These are phyloP conservation scores for Eleusine coracana DNA, from an alignment of 176 grass and related monocot species.

Conservation along the genomic window DNA sequence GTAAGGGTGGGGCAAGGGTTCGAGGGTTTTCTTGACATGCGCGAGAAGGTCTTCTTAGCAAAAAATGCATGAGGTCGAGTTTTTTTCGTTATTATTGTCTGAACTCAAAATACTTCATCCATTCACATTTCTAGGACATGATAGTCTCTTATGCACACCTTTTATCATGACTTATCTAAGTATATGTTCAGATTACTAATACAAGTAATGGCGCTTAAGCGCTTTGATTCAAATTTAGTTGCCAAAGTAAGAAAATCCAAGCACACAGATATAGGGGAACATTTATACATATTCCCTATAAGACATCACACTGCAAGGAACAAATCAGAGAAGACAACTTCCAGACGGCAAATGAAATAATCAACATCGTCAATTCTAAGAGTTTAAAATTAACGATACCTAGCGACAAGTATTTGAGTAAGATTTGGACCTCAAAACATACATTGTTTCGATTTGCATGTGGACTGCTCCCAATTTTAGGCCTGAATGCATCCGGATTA, in stretches of 20 bases:
- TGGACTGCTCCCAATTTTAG: constrained; percentile 95
- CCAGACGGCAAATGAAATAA: neutral
- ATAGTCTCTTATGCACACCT: neutral
- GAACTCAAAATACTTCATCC: constrained; percentile 17
- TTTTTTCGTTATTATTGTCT: constrained; percentile 16
- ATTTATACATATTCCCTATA: neutral
- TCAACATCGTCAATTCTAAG: constrained; percentile 11
- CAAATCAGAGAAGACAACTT: neutral
- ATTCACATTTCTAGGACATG: neutral
- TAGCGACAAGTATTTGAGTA: constrained; percentile 8
- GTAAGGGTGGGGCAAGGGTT: no score
- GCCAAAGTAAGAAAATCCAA: neutral
- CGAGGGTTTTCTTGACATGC: no score
- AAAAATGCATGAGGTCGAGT: no score
- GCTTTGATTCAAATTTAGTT: constrained; percentile 2
- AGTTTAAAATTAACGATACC: constrained; percentile 10
- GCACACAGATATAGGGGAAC: neutral
- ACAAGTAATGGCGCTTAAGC: neutral
- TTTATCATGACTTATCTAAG: neutral
- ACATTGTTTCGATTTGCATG: constrained; percentile 69
- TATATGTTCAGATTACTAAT: neutral
- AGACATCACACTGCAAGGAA: neutral
- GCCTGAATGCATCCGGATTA: constrained; percentile 95
- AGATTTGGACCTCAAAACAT: constrained; percentile 55
- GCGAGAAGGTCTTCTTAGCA: no score